Evolutionary conservation across 1,284 basidiomycete species (phyloP), one percentile per base, ranked within the genome.

Genomic region (Ganoderma boninense): DNA sequence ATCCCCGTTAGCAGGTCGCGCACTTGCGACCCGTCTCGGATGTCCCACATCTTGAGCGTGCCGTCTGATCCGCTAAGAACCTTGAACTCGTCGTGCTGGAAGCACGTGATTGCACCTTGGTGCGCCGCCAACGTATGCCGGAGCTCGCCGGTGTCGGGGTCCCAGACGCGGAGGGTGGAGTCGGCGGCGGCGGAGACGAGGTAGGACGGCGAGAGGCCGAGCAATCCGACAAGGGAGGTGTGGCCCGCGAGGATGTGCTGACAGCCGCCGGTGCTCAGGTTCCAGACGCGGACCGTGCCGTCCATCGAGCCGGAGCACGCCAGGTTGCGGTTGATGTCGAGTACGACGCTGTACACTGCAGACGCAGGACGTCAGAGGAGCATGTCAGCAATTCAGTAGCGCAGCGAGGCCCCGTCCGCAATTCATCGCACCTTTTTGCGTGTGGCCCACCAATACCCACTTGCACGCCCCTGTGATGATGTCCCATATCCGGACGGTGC

Each of bases 221-320:
- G 86, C 0, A 97, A 85, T 14, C 95, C 96, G 43, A 97, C 95
- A 38, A 97, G 88, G 8, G 95, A 96, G 0, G 93, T 96, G 78
- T 97, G 95, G 0, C 96, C 96, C 0, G 90, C 90, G 20, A 98
- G 86, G 1, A 91, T 91, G 77, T 95, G 91, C 52, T 92, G 87
- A 73, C 92, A 94, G 77, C 91, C 86, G 0, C 97, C 97, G 1
- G 88, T 95, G 60, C 87, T 87, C 40, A 97, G 84, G 75, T 94
- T 93, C 97, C 97, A 98, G 44, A 98, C 90, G 66, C 95, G 93
- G 74, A 98, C 96, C 2, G 95, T 97, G 66, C 95, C 94, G 80
- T 98, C 97, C 96, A 98, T 97, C 1, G 97, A 98, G 6, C 97
- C 97, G 0, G 97, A 98, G 72, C 94, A 95, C 43, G 95, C 95